Conservation (phyloP, 441 rosid genomes). For the Eutrema salsugineum region DNA sequence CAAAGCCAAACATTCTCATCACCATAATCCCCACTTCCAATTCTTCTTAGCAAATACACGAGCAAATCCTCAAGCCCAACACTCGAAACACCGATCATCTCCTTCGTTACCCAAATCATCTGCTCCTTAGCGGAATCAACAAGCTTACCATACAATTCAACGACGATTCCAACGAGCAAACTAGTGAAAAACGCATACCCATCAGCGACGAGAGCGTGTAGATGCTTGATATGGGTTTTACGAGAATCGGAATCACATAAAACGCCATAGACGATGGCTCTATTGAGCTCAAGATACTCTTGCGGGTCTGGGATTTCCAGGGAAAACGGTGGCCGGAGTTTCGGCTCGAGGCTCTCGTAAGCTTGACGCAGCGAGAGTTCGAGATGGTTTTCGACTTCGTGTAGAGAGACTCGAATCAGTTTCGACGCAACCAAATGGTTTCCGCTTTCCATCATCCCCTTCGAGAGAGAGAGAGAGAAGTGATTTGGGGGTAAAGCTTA, state of each 20-base stretch:
- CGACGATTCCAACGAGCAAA: conserved; percentile 40
- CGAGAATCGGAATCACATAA: conserved; percentile 44
- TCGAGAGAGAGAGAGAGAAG: neutral
- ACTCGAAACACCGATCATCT: conserved; percentile 65
- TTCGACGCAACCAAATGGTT: conserved; percentile 32
- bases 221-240: conserved; percentile 52
- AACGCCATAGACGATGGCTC: conserved; percentile 61
- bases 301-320: conserved; percentile 45
- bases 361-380: conserved; percentile 61
- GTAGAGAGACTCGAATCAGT: conserved; percentile 31
- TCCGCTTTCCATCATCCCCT: conserved; percentile 3
- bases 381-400: conserved; percentile 49
- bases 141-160: conserved; percentile 57
- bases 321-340: conserved; percentile 64
- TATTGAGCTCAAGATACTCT: conserved; percentile 53
- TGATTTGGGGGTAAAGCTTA: conserved; percentile 35
- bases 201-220: conserved; percentile 71
- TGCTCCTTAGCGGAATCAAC: conserved; percentile 52
- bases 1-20: conserved; percentile 78
- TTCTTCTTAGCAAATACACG: conserved; percentile 55
- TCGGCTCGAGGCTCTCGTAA: conserved; percentile 39
- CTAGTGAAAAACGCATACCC: conserved; percentile 61
- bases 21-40: conserved; percentile 62
- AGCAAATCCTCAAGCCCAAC: conserved; percentile 56
- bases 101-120: conserved; percentile 66